Evolutionary conservation across 495 filamentous ascomycete genomes (phyloP).

Genomic region (Umbilicaria muhlenbergii): DNA sequence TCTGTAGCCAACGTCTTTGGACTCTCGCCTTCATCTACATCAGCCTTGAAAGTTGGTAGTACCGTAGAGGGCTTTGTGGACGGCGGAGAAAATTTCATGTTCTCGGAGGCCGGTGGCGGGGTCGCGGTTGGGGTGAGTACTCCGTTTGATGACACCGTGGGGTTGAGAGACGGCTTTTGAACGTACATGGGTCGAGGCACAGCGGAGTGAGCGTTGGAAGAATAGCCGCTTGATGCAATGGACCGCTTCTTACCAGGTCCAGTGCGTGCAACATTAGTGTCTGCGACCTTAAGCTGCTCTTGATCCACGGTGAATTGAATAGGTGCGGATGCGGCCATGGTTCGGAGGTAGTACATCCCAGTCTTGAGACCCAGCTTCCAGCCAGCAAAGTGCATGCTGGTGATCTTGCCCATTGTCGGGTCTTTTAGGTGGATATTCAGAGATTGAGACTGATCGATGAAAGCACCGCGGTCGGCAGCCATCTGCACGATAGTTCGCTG

Average conservation of each 20-base stretch:
- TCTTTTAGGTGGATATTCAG: constrained; percentile 99
- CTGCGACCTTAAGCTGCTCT: constrained; percentile 77
- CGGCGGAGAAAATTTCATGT: constrained; percentile 17
- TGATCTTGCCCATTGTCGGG: constrained; percentile 98
- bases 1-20: constrained; percentile 61
- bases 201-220: constrained; percentile 30
- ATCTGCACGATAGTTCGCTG: constrained; percentile 91
- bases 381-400: constrained; percentile 96
- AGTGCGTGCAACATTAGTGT: constrained; percentile 60
- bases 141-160: constrained; percentile 35
- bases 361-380: constrained; percentile 99
- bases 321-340: constrained; percentile 87
- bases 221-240: constrained; percentile 28
- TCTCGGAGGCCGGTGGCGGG: constrained; percentile 34
- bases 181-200: constrained; percentile 48
- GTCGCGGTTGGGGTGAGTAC: constrained; percentile 43
- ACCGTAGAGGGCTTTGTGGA: constrained; percentile 28
- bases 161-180: constrained; percentile 27
- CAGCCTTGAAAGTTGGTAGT: constrained; percentile 47
- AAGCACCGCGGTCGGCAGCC: constrained; percentile 95
- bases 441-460: constrained; percentile 96
- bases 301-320: constrained; percentile 99
- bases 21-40: constrained; percentile 53
- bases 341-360: constrained; percentile 99
- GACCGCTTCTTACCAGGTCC: constrained; percentile 50